Percentiles rank a stretch among this genome's conserved stretches.
phyloP scores from a whole-genome alignment of 176 grass and related monocot species.

The Hsuehochloa calcarea region DNA sequence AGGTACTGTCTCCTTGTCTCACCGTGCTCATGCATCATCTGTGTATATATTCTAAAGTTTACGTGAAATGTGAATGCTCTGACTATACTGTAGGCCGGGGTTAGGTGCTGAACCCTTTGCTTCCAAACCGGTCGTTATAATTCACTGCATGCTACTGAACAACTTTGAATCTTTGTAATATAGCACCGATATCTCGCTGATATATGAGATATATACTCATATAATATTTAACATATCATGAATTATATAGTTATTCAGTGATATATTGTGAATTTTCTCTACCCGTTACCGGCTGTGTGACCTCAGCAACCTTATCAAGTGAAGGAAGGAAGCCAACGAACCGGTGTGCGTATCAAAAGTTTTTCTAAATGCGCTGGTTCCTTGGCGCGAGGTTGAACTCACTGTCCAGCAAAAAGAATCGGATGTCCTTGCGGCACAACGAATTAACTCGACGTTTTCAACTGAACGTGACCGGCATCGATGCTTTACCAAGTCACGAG shows the following conservation, averaged over 20 bases:
- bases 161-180: no score
- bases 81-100: neutral
- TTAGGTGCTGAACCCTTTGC: no score
- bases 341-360: neutral
- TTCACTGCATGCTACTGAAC: no score
- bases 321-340: neutral
- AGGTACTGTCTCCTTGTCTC: neutral
- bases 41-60: neutral
- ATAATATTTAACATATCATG: no score
- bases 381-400: neutral
- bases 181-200: no score
- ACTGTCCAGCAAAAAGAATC: neutral
- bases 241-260: no score
- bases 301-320: neutral
- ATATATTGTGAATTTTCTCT: no score
- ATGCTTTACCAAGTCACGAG: neutral
- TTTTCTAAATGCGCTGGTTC: neutral
- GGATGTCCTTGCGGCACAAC: neutral
- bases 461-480: no score
- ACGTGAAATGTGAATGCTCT: neutral
- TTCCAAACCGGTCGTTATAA: no score
- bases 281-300: no score
- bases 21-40: no score
- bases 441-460: neutral
- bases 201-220: no score